Percentiles rank a stretch among this genome's conserved stretches.
Evolutionary conservation across 2,329 filamentous ascomycete genomes (phyloP).

Genomic region (Leptographium procerum): DNA sequence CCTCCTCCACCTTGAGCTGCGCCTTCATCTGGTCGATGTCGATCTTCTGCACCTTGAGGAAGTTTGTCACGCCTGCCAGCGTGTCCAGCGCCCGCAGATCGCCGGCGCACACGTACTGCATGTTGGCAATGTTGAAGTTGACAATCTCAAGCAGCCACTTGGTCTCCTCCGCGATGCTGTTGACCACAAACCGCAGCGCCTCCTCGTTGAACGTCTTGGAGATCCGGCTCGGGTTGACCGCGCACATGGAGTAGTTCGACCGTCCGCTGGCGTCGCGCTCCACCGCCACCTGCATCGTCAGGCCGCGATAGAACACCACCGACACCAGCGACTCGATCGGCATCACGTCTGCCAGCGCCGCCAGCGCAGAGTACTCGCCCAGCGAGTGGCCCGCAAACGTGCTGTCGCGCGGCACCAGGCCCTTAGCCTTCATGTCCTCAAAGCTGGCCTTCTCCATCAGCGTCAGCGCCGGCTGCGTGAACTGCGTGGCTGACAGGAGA

Average conservation of each 20-base stretch:
- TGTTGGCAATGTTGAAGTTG: conserved; percentile 79
- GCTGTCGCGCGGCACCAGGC: conserved; percentile 89
- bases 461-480: conserved; percentile 93
- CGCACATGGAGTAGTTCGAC: conserved; percentile 99
- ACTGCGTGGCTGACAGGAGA: conserved; percentile 91
- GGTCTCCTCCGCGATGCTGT: conserved; percentile 87
- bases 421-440: conserved; percentile 97
- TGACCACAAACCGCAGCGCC: conserved; percentile 90
- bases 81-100: conserved; percentile 62
- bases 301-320: conserved; percentile 95
- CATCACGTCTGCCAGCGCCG: conserved; percentile 95
- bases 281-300: conserved; percentile 98
- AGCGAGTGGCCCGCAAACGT: conserved; percentile 97
- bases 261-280: conserved; percentile 87
- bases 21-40: conserved; percentile 90
- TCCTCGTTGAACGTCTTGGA: conserved; percentile 98
- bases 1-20: conserved; percentile 75
- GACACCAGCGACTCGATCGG: conserved; percentile 98
- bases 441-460: conserved; percentile 99
- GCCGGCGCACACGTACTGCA: conserved; percentile 64
- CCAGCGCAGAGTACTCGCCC: conserved; percentile 94
- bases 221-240: conserved; percentile 95
- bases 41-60: conserved; percentile 91
- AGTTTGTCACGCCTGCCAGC: conserved; percentile 76
- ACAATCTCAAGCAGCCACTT: conserved; percentile 97